A percentile compares a stretch with the other conserved stretches of the same genome.
These are phyloP conservation scores for Botrytis pseudocinerea DNA, from an alignment of 2,329 filamentous ascomycete genomes.

Conservation along the genomic window DNA sequence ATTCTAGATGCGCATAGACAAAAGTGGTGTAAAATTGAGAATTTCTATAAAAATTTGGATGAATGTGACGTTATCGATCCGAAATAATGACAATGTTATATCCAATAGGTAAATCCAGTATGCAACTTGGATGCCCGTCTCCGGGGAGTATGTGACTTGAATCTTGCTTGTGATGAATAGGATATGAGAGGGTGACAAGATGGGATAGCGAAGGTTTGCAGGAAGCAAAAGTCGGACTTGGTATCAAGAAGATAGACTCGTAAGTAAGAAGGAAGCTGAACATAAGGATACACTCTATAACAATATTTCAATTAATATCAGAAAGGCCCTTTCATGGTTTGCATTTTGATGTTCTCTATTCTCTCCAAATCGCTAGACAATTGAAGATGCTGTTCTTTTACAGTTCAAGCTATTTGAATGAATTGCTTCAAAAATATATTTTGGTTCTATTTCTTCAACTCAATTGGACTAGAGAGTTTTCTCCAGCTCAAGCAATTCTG, in stretches of 20 bases:
- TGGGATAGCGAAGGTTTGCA: neutral
- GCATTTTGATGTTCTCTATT: neutral
- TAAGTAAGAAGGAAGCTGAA: neutral
- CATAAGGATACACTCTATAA: neutral
- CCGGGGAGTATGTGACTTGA: neutral
- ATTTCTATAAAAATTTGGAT: neutral
- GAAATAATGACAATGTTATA: neutral
- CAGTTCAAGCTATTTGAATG: neutral
- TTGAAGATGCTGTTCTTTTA: neutral
- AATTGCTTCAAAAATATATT: neutral
- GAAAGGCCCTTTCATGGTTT: neutral
- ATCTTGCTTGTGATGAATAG: neutral
- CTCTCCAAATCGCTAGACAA: neutral
- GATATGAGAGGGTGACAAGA: neutral
- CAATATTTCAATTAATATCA: neutral
- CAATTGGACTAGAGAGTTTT: neutral
- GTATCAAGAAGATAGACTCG: neutral
- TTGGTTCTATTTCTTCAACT: neutral
- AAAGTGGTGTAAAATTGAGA: neutral
- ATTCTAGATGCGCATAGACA: neutral
- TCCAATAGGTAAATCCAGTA: neutral
- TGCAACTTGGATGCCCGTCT: neutral
- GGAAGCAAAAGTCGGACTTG: too few species aligned
- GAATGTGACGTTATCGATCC: neutral
- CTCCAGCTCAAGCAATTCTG: constrained; percentile 11